Conservation (phyloP, 2,329 filamentous ascomycete genomes). For the Cadophora sp. region DNA sequence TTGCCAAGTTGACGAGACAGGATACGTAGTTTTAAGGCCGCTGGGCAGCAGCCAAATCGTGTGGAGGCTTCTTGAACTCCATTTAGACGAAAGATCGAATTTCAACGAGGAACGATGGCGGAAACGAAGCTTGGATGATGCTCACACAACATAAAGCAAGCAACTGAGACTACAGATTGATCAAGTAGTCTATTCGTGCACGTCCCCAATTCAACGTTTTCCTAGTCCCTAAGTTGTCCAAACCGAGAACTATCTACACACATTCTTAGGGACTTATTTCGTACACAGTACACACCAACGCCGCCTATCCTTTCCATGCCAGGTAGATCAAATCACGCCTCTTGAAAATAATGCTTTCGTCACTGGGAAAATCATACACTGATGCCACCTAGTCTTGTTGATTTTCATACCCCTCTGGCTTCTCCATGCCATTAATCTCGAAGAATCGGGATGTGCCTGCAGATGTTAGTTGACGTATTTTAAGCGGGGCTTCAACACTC, state of each 20-base stretch:
- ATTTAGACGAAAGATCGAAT: no score
- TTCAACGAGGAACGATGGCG: no score
- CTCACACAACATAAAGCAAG: not conserved
- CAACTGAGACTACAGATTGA: not conserved
- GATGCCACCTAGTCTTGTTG: conserved; percentile 58
- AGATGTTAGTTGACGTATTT: conserved; percentile 34
- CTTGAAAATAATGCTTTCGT: conserved; percentile 26
- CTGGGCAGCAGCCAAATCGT: no score
- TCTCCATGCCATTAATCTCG: conserved; percentile 79
- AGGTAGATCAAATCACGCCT: conserved; percentile 29
- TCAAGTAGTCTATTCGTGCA: conserved; percentile 8
- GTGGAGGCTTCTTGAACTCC: no score
- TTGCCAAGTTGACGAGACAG: no score
- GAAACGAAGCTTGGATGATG: not conserved
- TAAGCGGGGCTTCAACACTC: conserved; percentile 51
- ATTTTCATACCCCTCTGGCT: conserved; percentile 85
- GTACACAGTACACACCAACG: conserved; percentile 25
- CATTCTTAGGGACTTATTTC: conserved; percentile 11
- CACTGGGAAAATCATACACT: conserved; percentile 22
- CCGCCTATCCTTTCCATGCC: conserved; percentile 33
- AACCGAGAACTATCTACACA: conserved; percentile 21
- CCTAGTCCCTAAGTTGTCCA: conserved; percentile 14
- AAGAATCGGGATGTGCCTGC: conserved; percentile 85
- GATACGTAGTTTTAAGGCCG: no score
- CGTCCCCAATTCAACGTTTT: conserved; percentile 8